A percentile compares a stretch with the other conserved stretches of the same genome.
Evolutionary conservation across 768 basidiomycete genomes (phyloP).

Genomic region (Boletellus emodensis): DNA sequence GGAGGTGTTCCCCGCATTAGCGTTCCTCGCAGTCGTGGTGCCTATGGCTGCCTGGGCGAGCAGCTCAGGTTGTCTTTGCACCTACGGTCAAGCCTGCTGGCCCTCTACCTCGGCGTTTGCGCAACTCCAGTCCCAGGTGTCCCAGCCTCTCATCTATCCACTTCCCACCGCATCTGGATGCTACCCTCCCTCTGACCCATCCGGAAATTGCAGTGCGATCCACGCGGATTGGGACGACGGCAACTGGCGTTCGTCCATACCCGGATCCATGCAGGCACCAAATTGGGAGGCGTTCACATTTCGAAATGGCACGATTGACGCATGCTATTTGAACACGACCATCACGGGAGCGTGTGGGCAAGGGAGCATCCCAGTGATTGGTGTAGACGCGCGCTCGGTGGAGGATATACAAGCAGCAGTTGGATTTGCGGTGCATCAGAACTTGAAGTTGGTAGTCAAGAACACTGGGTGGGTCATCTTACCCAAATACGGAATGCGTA

Average conservation of each 20-base stretch:
- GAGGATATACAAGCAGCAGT: slow-evolving; percentile 26
- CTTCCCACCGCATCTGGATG: slow-evolving; percentile 19
- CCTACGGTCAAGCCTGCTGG: slow-evolving; percentile 16
- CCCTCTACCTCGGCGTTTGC: slow-evolving; percentile 11
- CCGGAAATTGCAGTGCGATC: slow-evolving; percentile 37
- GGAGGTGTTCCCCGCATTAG: neutral
- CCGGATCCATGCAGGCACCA: slow-evolving; percentile 38
- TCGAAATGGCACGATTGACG: slow-evolving; percentile 43
- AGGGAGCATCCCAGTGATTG: slow-evolving; percentile 24
- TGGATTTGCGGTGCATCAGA: slow-evolving; percentile 18
- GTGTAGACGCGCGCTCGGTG: slow-evolving; percentile 21
- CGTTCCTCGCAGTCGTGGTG: neutral
- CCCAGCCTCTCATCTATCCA: slow-evolving; percentile 14
- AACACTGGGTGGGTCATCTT: slow-evolving; percentile 22
- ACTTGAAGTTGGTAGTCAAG: slow-evolving; percentile 26
- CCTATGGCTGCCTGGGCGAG: neutral
- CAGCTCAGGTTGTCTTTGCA: slow-evolving; percentile 13
- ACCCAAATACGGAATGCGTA: neutral
- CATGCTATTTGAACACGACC: slow-evolving; percentile 31
- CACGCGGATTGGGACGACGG: slow-evolving; percentile 29
- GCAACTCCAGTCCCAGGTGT: slow-evolving; percentile 13
- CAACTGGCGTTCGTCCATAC: slow-evolving; percentile 38
- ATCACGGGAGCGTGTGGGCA: slow-evolving; percentile 19
- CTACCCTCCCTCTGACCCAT: slow-evolving; percentile 19
- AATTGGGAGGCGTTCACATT: slow-evolving; percentile 36